Evolutionary conservation across 1,284 basidiomycete species (phyloP), one percentile per base, ranked within the genome.

Genomic region (Ceratobasidium papillatum): DNA sequence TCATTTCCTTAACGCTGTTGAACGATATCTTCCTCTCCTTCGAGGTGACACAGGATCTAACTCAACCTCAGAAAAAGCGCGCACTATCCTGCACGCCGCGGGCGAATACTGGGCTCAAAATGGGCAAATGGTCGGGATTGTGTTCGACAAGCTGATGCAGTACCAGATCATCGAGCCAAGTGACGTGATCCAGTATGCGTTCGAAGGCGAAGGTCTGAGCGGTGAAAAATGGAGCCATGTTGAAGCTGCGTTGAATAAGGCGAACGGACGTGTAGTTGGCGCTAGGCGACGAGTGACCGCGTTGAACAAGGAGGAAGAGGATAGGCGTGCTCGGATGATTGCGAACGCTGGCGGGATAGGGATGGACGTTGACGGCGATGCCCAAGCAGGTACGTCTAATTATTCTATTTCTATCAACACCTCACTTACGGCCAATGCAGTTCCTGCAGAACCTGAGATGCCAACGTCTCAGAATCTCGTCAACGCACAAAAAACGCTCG

Each of bases 91-190:
- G 30, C 86, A 85, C 61, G 90, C 90, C 22, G 90, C 93, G 5
- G 87, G 87, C 0, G 82, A 84, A 27, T 98, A 94, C 84, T 98
- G 95, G 95, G 86, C 86, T 77, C 83, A 88, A 76, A 94, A 93
- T 79, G 85, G 86, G 34, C 94, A 97, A 80, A 94, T 96, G 90
- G 86, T 96, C 51, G 86, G 87, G 25, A 94, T 99, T 79, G 96
- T 98, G 4, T 91, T 97, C 77, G 98, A 99, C 86, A 99, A 99
- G 84, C 85, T 99, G 76, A 93, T 99, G 88, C 97, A 99, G 82
- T 99, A 99, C 83, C 94, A 98, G 80, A 94, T 99, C 74, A 92
- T 99, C 36, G 96, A 99, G 80, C 95, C 96, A 0, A 89, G 91
- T 17, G 96, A 99, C 80, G 92, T 99, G 19, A 91, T 98, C 68